These are phyloP conservation scores for Cymbopogon citratus DNA, from an alignment of 176 grass and related monocot species.

Conservation along the genomic window DNA sequence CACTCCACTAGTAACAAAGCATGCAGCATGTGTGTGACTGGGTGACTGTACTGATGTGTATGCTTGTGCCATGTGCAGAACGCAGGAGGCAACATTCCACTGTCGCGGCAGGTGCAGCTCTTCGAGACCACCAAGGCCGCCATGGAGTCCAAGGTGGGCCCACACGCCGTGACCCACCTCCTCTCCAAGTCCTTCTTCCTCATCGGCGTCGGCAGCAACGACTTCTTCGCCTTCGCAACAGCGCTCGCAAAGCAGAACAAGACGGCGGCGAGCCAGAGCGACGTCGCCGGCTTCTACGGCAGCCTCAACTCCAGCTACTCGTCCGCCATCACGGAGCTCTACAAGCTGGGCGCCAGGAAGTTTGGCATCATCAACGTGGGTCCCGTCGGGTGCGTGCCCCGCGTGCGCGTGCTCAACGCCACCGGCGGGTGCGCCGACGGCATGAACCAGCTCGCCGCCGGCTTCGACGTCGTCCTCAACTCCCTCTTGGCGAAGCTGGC, in stretches of 20 bases:
- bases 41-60: too few species aligned
- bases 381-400: constrained; percentile 4
- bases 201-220: constrained; percentile 5
- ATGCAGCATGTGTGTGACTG: too few species aligned
- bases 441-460: not conserved
- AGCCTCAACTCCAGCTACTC: not conserved
- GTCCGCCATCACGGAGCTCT: not conserved
- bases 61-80: too few species aligned
- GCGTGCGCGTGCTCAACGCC: not conserved
- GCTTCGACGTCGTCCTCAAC: constrained; percentile 6
- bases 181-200: constrained; percentile 18
- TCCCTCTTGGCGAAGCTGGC: not conserved
- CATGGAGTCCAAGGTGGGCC: not conserved
- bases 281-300: not conserved
- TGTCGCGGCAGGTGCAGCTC: not conserved
- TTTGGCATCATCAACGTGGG: not conserved
- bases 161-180: not conserved
- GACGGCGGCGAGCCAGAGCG: not conserved
- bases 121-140: not conserved
- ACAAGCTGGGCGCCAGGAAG: constrained; percentile 9
- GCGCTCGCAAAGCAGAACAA: not conserved
- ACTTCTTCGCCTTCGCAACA: not conserved
- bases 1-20: too few species aligned
- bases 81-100: not conserved
- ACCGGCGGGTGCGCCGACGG: not conserved